These are phyloP conservation scores for Tetradesmus obliquus DNA, from an alignment of 139 green algal genomes.

Conservation along the genomic window DNA sequence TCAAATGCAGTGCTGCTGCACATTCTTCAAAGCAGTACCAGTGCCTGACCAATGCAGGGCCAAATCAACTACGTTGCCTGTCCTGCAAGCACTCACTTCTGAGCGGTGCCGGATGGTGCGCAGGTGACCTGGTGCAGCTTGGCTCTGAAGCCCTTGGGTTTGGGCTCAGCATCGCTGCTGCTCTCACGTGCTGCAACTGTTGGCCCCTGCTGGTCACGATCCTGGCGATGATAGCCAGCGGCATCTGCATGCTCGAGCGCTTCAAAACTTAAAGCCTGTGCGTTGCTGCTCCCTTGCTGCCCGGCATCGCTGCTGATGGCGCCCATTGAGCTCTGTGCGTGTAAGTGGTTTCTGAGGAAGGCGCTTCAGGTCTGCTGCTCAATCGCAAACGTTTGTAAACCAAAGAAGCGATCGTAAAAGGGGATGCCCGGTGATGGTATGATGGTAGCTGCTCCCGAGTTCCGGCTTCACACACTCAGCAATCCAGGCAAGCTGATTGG, in stretches of 20 bases:
- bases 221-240: neutral
- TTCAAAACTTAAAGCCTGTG: neutral
- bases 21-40: no score
- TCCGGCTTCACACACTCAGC: neutral
- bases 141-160: neutral
- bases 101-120: neutral
- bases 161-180: neutral
- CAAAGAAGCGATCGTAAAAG: no score
- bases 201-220: neutral
- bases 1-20: no score
- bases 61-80: neutral
- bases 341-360: neutral
- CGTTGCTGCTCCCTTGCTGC: neutral
- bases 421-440: neutral
- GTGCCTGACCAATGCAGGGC: no score
- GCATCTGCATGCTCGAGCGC: neutral
- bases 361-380: neutral
- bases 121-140: neutral
- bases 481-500: neutral
- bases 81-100: constrained; percentile 23
- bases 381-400: no score
- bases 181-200: neutral
- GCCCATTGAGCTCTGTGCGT: neutral
- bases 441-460: neutral
- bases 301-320: constrained; percentile 6